Evolutionary conservation across 176 grass and related monocot species (phyloP), one percentile per base, ranked within the genome.

Genomic region (Lolium perenne): DNA sequence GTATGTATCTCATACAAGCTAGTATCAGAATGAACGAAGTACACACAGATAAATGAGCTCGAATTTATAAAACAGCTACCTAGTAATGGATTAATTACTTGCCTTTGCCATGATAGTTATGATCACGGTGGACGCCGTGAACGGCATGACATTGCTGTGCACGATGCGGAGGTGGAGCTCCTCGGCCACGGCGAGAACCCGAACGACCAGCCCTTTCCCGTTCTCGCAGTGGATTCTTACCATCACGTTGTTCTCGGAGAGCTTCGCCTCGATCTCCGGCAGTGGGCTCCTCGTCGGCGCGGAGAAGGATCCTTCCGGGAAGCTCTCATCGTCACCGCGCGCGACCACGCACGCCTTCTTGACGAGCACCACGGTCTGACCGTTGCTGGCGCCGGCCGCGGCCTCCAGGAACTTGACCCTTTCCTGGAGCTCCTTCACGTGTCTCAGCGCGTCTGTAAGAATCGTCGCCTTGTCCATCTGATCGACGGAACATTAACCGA

Each of bases 401-500:
- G 59, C 25, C 72, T 93, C 89, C 9, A 95, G 78, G 11, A 51
- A 68, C 54, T 83, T 93, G 76, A 93, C 11, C 88, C 87, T 95
- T 23, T 72, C 80, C 12, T 91, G 73, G 6, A 95, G 94, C 72
- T 95, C 89, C 83, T 91, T 91, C 17, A 95, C 84, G 35, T 93
- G 85, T 47, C 38, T 56, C 54, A 56, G 62, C 26, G 91, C 91
- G 47, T 93, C 87, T 1, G 87, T 55, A 18, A 95, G 89, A 29
- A 95, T 91, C 35, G 94, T 93, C 65, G 87, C 94, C 80, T 95
- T 95, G 81, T 95, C 89, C 85, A 85, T 89, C 94, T 95, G 88
- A 45, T 18, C 17, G 17, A 55, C 46, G 12, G 3, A 54, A 16
- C 51, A 54, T 56, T 18, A 18, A 18, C 16, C 53, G 41, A 56